Percentiles rank a stretch among this genome's conserved stretches.
phyloP scores from a whole-genome alignment of 805 yeast genomes.

The Myxozyma neglecta region DNA sequence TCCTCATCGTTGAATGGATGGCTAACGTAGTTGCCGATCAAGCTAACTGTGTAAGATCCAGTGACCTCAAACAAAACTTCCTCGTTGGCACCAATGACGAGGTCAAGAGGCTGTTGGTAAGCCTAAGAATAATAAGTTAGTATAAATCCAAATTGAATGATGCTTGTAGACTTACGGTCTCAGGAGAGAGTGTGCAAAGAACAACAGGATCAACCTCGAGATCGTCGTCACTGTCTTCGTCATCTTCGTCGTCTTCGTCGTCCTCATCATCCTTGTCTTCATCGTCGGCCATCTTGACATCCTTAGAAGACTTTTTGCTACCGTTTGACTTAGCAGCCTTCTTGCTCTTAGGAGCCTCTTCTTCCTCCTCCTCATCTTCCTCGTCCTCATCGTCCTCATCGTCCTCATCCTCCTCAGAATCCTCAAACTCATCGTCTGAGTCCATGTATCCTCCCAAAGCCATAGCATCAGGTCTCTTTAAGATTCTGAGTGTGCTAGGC shows the following conservation, averaged over 20 bases:
- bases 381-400: constrained; percentile 41
- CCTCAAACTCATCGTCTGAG: constrained; percentile 36
- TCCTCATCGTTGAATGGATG: constrained; percentile 78
- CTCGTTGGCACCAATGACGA: constrained; percentile 89
- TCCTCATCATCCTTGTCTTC: constrained; percentile 54
- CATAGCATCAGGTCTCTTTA: constrained; percentile 58
- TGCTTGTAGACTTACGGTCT: constrained; percentile 46
- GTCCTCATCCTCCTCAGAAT: constrained; percentile 37
- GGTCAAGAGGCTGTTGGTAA: constrained; percentile 83
- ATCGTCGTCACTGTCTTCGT: constrained; percentile 53
- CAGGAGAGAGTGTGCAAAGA: constrained; percentile 87
- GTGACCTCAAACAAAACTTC: constrained; percentile 92
- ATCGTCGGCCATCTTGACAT: constrained; percentile 50
- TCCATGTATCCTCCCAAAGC: constrained; percentile 30
- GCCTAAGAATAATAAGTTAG: constrained; percentile 22
- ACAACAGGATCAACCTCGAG: constrained; percentile 81
- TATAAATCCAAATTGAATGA: neutral
- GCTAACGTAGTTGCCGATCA: constrained; percentile 93
- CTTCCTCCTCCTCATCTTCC: constrained; percentile 43
- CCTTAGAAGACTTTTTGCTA: constrained; percentile 39
- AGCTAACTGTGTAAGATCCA: constrained; percentile 90
- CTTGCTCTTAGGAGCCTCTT: constrained; percentile 41
- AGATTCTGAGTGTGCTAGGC: constrained; percentile 87
- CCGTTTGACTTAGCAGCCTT: constrained; percentile 43
- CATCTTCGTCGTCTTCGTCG: constrained; percentile 53